A percentile compares a stretch with the other conserved stretches of the same genome.
These are phyloP conservation scores for Alternaria angustiovoidea DNA, from an alignment of 2,329 filamentous ascomycete genomes.

Conservation along the genomic window DNA sequence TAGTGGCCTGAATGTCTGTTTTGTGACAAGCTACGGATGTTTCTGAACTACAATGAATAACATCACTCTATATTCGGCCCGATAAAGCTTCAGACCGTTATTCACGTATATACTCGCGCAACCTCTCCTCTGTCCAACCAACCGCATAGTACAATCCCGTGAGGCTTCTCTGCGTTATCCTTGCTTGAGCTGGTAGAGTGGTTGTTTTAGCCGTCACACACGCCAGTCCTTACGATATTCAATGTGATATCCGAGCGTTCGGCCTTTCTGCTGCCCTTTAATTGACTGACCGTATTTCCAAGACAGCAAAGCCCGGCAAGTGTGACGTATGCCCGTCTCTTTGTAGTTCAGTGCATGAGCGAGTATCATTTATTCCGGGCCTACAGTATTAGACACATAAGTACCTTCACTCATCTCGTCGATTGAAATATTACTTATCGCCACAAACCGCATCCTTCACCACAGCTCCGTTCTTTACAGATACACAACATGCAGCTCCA, in stretches of 20 bases:
- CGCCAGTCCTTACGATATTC: not conserved
- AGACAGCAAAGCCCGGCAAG: not conserved
- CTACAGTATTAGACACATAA: not conserved
- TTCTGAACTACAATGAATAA: not conserved
- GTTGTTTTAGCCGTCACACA: not conserved
- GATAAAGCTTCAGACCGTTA: not conserved
- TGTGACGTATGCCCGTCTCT: not conserved
- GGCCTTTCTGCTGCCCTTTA: not conserved
- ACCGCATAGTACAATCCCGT: not conserved
- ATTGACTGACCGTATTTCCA: not conserved
- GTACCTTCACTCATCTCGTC: not conserved
- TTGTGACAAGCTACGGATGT: not conserved
- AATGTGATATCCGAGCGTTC: not conserved
- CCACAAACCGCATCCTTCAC: not conserved
- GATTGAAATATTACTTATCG: no score
- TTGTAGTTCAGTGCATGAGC: not conserved
- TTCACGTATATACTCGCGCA: not conserved
- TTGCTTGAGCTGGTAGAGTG: not conserved
- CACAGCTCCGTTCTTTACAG: fast-evolving
- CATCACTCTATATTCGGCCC: not conserved
- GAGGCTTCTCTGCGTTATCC: not conserved
- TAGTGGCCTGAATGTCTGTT: not conserved
- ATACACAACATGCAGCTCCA: not conserved
- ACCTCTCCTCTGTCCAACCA: not conserved
- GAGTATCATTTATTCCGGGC: not conserved